Base-by-base conservation (phyloP, 176 grass and related monocot genomes). In the Lolium perenne region DNA sequence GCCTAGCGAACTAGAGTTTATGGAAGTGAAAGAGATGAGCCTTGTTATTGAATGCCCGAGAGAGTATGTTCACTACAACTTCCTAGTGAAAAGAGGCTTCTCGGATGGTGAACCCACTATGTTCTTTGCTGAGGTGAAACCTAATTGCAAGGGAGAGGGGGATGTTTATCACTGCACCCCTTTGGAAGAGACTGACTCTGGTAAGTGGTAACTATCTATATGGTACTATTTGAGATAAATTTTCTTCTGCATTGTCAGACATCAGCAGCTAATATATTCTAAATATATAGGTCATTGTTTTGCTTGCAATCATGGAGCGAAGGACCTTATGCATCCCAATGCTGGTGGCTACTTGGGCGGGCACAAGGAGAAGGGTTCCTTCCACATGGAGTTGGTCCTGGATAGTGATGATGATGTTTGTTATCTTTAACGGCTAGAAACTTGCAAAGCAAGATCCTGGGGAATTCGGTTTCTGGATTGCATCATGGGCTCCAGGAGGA, bases 131-230 rank as follows among this genome's bases (percentile, higher is more conserved):
- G 69, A 71, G 40, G 69, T 71, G 40, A 3, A 46, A 13, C 69
- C 9, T 71, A 10, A 71, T 7, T 45, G 41, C 69, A 11, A 43
- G 0, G 69, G 40, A 46, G 69, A 71, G 20, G 20, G 46, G 41
- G 20, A 71, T 71, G 69, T 71, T 46, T 45, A 71, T 22, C 69
- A 21, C 40, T 47, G 41, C 69, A 71, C 68, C 38, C 38, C 68
- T 71, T n/a, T 71, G 18, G 9, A 46, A 46, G 38, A 72, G 3
- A 14, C 9, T 17, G 11, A 22, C 10, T 63, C 60, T 5, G 60
- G 60, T 63, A 62, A 61, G 7, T 61, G 2, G 21, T 10, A 46
- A 40, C 16, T 4, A 4, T 22, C n/a, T 32, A 5, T 32, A 2
- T 15, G 1, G 1, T 14, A 0, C 1, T 35, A 6, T 10, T 65